phyloP scores from a whole-genome alignment of 2,329 filamentous ascomycete genomes.

The Lasiodiplodia sp. region DNA sequence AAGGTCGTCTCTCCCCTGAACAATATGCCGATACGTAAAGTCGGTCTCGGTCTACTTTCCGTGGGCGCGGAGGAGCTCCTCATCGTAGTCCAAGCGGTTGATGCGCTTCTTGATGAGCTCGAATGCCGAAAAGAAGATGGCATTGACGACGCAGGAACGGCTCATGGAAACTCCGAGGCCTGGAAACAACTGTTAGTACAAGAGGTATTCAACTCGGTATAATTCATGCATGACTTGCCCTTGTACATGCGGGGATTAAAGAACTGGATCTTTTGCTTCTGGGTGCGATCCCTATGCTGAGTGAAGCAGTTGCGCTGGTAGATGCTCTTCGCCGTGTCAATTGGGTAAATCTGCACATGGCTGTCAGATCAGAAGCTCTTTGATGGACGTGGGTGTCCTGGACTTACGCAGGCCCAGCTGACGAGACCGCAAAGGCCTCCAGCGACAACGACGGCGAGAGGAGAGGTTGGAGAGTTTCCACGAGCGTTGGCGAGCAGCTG shows the following conservation, averaged over 20 bases:
- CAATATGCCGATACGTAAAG: not conserved
- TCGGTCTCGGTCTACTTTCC: slow-evolving; percentile 5
- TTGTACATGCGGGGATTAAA: slow-evolving; percentile 82
- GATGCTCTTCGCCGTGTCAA: slow-evolving; percentile 84
- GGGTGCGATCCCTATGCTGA: slow-evolving; percentile 65
- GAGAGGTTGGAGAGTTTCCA: slow-evolving; percentile 76
- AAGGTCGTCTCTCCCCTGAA: not conserved
- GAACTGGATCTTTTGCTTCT: slow-evolving; percentile 75
- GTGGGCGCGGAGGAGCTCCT: slow-evolving; percentile 36
- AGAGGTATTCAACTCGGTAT: no score
- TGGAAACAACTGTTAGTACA: slow-evolving; percentile 32
- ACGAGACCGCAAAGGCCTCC: slow-evolving; percentile 84
- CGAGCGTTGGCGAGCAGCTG: slow-evolving; percentile 79
- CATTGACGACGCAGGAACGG: slow-evolving; percentile 82
- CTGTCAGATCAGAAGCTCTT: slow-evolving; percentile 32
- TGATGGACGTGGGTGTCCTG: slow-evolving; percentile 35
- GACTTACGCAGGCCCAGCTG: slow-evolving; percentile 70
- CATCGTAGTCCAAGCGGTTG: slow-evolving; percentile 51
- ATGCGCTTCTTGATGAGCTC: slow-evolving; percentile 76
- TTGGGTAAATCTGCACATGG: slow-evolving; percentile 57
- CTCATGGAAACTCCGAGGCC: slow-evolving; percentile 80
- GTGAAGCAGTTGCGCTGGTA: slow-evolving; percentile 84
- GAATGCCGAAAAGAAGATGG: slow-evolving; percentile 89
- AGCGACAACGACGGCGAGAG: slow-evolving; percentile 78
- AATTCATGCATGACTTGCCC: slow-evolving; percentile 54